Percentiles rank a stretch among this genome's conserved stretches.
These are phyloP conservation scores for Wickerhamomyces queroliae DNA, from an alignment of 805 yeast species.

Conservation along the genomic window DNA sequence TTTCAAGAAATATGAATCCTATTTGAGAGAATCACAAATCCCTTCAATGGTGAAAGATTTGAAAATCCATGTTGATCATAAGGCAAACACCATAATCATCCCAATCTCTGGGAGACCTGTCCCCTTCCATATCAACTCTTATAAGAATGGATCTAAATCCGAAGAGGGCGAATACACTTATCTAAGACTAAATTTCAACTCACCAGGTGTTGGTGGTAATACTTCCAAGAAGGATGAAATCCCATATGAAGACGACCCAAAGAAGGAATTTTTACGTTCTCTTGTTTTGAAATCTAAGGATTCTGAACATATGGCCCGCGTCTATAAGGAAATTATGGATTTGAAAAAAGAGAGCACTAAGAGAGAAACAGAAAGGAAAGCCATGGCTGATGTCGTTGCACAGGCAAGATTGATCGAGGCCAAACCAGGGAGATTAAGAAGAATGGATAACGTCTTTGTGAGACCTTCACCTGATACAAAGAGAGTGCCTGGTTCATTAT, in stretches of 20 bases:
- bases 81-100: slow-evolving; percentile 80
- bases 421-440: slow-evolving; percentile 76
- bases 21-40: slow-evolving; percentile 87
- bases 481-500: slow-evolving; percentile 84
- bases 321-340: slow-evolving; percentile 83
- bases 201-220: slow-evolving; percentile 83
- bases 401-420: slow-evolving; percentile 85
- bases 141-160: slow-evolving; percentile 88
- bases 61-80: slow-evolving; percentile 80
- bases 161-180: slow-evolving; percentile 96
- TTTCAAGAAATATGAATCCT: slow-evolving; percentile 93
- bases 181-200: slow-evolving; percentile 82
- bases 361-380: slow-evolving; percentile 85
- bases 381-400: slow-evolving; percentile 87
- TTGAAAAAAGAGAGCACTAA: slow-evolving; percentile 88
- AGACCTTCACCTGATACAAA: slow-evolving; percentile 98
- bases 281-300: slow-evolving; percentile 87
- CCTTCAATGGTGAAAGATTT: slow-evolving; percentile 80
- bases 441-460: slow-evolving; percentile 82
- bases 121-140: slow-evolving; percentile 93
- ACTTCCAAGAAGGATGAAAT: slow-evolving; percentile 67
- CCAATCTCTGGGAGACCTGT: slow-evolving; percentile 96
- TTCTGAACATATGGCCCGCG: slow-evolving; percentile 85
- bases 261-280: slow-evolving; percentile 81
- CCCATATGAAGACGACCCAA: slow-evolving; percentile 87